Base-by-base conservation (phyloP, 2,329 filamentous ascomycete species). In the Colletotrichum abscissum region DNA sequence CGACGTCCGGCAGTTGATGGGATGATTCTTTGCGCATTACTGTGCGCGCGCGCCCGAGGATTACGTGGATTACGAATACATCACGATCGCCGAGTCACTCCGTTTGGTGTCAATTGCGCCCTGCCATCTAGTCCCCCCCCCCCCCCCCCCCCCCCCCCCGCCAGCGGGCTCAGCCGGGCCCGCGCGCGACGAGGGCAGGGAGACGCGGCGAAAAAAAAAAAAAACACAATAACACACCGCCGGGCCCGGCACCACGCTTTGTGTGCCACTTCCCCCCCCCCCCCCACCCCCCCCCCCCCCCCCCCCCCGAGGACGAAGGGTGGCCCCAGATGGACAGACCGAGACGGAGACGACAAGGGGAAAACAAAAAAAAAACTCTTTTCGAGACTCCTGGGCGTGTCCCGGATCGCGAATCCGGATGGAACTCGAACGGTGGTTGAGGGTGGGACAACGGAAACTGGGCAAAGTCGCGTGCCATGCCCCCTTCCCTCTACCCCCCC, bases 1-100 rank as follows among this genome's bases (percentile, higher is more conserved):
- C 78, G 96, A 98, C 85, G 89, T 97, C 77, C 88, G 94, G 80
- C 97, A 99, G 86, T 86, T 99, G 78, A 99, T 99, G 97, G 97
- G 97, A 16, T 97, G 83, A 82, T 52, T 19, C 2, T 52, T 19
- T 19, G 16, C 38, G 38, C 14, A 42, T 16, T 42, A 42, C 38
- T 42, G 16, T 42, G 11, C 30, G 30, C 33, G 33, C 33, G 11
- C 11, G 33, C 33, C 33, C 9, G 33, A 35, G 11, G 33, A 35
- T 35, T 12, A 35, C 33, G 33, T 42, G 38, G 38, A 42, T 42
- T 42, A 42, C 38, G 38, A 42, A 42, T 42, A 42, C 38, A 42
- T 42, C 38, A 42, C 38, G 38, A 42, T 42, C 16, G 16, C 38
- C 38, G 38, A 42, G 19, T 49, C 42, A 19, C 42, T 49, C 42